Base-by-base conservation (phyloP, 2,329 filamentous ascomycete species). In the Onygenales sp. region DNA sequence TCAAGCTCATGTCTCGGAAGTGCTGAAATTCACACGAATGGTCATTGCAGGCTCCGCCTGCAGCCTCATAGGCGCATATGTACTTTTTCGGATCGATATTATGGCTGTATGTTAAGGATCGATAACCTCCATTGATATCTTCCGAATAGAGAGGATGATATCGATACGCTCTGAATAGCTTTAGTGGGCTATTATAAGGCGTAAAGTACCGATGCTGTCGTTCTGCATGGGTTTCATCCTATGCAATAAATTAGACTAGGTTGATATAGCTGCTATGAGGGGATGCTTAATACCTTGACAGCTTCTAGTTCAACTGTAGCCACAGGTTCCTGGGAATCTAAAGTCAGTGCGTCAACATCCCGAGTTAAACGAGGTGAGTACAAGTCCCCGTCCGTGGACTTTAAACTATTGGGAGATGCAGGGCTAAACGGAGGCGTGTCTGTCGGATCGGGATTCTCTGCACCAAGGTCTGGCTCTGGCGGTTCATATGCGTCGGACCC, bases 31-130 rank as follows among this genome's bases (percentile, higher is more conserved):
- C 74, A 72, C 93, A 98, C 52, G 80, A 75, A 55, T 73, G 68
- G 64, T 91, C 87, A 60, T 85, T 84, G 78, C 93, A 97, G 60
- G 77, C 74, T 56, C 83, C 82, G 51, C 83, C 84, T 47, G 78
- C 76, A 58, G 87, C 73, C 69, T 95, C 88, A 63, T 82, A 85
- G 39, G 83, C 85, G 70, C 93, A 98, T 48, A 97, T 66, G 57
- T 81, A 80, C 61, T 80, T 84, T 56, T 82, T 77, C 27, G 84
- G 78, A 66, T 96, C 84, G 70, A 98, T 95, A 61, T 84, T 85
- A 71, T 95, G 88, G 73, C 89, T 96, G 73, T 92, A 97, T 43
- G 91, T 97, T 75, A 94, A 78, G 59, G 93, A 97, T 66, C 86
- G 85, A 65, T 90, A 85, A 43, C 92, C 92, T 57, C 85, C 86